Evolutionary conservation across 768 basidiomycete genomes (phyloP).

Genomic region (Lentinus tigrinus): DNA sequence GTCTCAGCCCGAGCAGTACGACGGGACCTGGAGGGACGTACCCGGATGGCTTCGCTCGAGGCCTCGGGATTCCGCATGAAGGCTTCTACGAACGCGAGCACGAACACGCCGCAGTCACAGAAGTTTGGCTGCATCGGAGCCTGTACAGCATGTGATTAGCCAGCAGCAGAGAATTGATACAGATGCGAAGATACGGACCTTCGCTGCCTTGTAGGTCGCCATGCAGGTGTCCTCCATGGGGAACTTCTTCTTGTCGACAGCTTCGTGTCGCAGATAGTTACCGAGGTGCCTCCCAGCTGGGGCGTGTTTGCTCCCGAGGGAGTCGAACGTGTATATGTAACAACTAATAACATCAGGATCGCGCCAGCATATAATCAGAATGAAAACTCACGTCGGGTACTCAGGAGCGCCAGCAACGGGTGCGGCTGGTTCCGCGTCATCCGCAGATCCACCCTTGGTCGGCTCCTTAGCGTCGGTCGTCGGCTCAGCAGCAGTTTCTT

Average conservation of each 20-base stretch:
- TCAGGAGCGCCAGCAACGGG: neutral
- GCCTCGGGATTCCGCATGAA: slow-evolving; percentile 65
- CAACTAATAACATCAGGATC: slow-evolving; percentile 44
- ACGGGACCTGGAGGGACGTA: slow-evolving; percentile 25
- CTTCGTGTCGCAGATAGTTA: slow-evolving; percentile 74
- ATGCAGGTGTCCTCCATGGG: slow-evolving; percentile 13
- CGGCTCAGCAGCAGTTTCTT: neutral
- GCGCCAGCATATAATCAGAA: neutral
- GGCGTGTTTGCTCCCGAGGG: slow-evolving; percentile 72
- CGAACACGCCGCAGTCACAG: slow-evolving; percentile 90
- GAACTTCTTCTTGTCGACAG: slow-evolving; percentile 56
- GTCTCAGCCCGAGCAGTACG: slow-evolving; percentile 19
- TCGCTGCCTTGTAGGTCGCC: slow-evolving; percentile 15
- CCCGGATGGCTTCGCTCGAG: slow-evolving; percentile 50
- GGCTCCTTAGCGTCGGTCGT: neutral
- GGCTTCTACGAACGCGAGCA: slow-evolving; percentile 80
- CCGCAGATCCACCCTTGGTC: neutral
- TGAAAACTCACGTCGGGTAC: neutral
- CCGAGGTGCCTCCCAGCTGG: slow-evolving; percentile 60
- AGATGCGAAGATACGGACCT: slow-evolving; percentile 13
- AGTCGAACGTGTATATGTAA: slow-evolving; percentile 88
- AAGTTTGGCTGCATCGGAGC: slow-evolving; percentile 88
- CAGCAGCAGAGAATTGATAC: neutral
- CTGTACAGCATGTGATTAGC: slow-evolving; percentile 36
- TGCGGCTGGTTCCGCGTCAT: neutral